Evolutionary conservation across 371 early-diverging fungal species (phyloP).

Genomic region (Saksenaea oblongispora): DNA sequence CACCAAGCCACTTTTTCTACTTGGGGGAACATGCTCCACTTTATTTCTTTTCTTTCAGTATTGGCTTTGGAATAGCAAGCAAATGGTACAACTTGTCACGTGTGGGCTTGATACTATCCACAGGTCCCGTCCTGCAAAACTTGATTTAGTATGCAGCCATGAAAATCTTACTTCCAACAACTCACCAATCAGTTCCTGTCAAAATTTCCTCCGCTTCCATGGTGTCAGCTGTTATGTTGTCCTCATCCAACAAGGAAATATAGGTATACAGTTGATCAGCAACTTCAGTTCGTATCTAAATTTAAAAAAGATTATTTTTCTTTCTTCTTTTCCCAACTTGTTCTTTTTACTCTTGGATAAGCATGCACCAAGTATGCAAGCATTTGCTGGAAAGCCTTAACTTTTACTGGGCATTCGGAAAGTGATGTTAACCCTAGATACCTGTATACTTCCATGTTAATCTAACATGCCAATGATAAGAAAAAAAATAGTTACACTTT

Average conservation of each 20-base stretch:
- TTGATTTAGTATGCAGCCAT: background rate
- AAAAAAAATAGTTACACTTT: slow-evolving; percentile 42
- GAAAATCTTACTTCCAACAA: background rate
- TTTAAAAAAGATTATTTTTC: background rate
- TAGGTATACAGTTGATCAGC: slow-evolving; percentile 56
- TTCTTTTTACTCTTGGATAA: slow-evolving; percentile 50
- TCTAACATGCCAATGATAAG: no score
- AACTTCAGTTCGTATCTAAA: slow-evolving; percentile 47
- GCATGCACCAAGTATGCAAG: slow-evolving; percentile 51
- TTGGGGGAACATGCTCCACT: background rate
- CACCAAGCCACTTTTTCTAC: slow-evolving; percentile 1
- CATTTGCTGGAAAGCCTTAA: slow-evolving; percentile 47
- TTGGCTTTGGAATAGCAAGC: slow-evolving; percentile 40
- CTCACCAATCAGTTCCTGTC: slow-evolving; percentile 51
- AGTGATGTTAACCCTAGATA: slow-evolving; percentile 40
- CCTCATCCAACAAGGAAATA: slow-evolving; percentile 39
- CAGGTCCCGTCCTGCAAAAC: slow-evolving; percentile 25
- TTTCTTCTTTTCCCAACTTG: background rate
- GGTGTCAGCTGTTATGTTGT: slow-evolving; percentile 27
- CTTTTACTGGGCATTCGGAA: slow-evolving; percentile 24
- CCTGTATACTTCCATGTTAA: slow-evolving; percentile 17
- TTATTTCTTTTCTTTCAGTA: slow-evolving; percentile 13
- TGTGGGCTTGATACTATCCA: slow-evolving; percentile 25
- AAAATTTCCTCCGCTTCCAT: slow-evolving; percentile 46
- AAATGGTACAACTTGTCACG: slow-evolving; percentile 39